These are phyloP conservation scores for Phytophthora ohioensis DNA, from an alignment of 352 stramenopile species.

Conservation along the genomic window DNA sequence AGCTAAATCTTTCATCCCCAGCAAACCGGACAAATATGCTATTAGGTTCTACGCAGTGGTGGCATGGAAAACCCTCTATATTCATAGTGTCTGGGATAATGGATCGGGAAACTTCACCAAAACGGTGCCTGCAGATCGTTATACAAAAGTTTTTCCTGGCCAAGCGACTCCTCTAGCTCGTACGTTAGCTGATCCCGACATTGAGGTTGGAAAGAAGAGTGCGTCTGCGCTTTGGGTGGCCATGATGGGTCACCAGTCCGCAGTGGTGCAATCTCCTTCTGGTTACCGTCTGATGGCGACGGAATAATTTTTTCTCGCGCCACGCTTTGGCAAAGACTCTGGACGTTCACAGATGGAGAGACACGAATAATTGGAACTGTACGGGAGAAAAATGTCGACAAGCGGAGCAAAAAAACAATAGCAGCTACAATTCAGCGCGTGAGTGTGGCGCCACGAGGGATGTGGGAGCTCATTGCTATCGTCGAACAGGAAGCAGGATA, in stretches of 20 bases:
- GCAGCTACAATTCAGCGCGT: background rate
- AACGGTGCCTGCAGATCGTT: background rate
- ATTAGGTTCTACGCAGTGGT: slow-evolving; percentile 10
- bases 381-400: background rate
- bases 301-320: slow-evolving; percentile 21
- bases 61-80: background rate
- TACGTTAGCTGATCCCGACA: background rate
- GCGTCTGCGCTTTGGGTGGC: slow-evolving; percentile 6
- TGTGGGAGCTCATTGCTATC: background rate
- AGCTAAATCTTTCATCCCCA: background rate
- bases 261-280: background rate
- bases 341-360: background rate
- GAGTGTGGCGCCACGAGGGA: too few relatives aligned
- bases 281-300: background rate
- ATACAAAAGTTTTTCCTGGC: background rate
- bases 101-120: background rate
- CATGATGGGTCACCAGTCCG: slow-evolving; percentile 17
- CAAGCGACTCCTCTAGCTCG: background rate
- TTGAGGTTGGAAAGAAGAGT: background rate
- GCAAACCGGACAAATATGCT: slow-evolving; percentile 10
- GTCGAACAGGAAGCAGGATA: background rate
- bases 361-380: background rate
- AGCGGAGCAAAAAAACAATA: background rate
- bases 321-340: slow-evolving; percentile 4
- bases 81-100: slow-evolving; percentile 14